These are phyloP conservation scores for Alnus rubra DNA, from an alignment of 306 rosid genomes.

Conservation along the genomic window DNA sequence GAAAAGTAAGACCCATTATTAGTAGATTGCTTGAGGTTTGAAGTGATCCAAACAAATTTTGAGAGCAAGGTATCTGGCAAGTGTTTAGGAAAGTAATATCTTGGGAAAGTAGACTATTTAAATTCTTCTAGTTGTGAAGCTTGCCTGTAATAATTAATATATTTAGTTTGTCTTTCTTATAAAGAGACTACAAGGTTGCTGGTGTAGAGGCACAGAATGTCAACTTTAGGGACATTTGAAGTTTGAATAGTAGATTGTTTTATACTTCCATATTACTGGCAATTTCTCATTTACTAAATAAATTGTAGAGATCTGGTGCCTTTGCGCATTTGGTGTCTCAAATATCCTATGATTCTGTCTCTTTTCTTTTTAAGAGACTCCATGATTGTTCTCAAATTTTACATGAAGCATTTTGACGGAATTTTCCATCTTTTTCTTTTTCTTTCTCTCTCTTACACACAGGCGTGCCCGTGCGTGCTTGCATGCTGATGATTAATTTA, in stretches of 20 bases:
- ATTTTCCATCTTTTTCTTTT: neutral
- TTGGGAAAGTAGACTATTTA: neutral
- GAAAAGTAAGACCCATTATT: neutral
- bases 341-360: neutral
- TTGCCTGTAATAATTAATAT: neutral
- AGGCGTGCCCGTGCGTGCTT: neutral
- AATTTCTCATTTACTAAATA: neutral
- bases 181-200: neutral
- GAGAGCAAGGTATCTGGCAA: neutral
- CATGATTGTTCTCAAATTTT: neutral
- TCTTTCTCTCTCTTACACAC: neutral
- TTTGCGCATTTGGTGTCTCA: neutral
- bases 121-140: neutral
- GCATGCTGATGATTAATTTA: constrained; percentile 11
- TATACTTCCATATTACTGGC: neutral
- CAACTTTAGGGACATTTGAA: neutral
- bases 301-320: neutral
- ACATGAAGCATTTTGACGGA: neutral
- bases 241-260: neutral
- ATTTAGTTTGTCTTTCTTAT: neutral
- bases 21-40: neutral
- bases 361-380: neutral
- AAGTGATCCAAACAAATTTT: neutral
- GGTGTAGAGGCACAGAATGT: neutral
- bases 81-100: neutral